Evolutionary conservation across 225 moss, liverwort and hornwort species (phyloP).

Genomic region (Polytrichum commune): DNA sequence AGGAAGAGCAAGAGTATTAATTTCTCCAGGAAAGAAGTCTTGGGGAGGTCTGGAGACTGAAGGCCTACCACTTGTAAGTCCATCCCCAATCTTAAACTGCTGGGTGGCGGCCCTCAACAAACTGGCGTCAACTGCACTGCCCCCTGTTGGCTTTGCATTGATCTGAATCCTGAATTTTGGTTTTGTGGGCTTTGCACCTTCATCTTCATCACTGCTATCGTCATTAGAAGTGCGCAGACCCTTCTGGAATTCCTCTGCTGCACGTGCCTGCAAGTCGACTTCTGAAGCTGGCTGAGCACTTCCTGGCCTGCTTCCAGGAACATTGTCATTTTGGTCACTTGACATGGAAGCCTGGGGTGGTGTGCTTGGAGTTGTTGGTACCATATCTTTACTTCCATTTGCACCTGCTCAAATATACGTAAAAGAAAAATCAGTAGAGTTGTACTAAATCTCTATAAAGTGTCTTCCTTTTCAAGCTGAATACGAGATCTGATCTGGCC

Average conservation of each 20-base stretch:
- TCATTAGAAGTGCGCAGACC: slow-evolving; percentile 67
- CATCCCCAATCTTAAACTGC: slow-evolving; percentile 87
- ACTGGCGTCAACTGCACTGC: slow-evolving; percentile 60
- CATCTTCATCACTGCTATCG: slow-evolving; percentile 94
- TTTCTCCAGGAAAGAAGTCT: slow-evolving; percentile 34
- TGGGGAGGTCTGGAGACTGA: slow-evolving; percentile 46
- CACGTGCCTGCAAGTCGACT: slow-evolving; percentile 84
- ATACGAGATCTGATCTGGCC: no score
- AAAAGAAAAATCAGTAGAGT: no score
- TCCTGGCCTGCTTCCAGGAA: slow-evolving; percentile 16
- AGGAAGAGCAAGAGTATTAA: slow-evolving; percentile 30
- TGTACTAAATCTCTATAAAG: no score
- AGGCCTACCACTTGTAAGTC: slow-evolving; percentile 60
- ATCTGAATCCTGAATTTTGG: slow-evolving; percentile 78
- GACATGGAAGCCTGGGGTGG: slow-evolving; percentile 26
- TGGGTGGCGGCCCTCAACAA: slow-evolving; percentile 89
- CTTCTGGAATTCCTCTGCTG: slow-evolving; percentile 94
- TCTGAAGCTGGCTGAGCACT: slow-evolving; percentile 33
- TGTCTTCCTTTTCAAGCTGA: no score
- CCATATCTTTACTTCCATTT: slow-evolving; percentile 42
- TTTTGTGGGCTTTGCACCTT: slow-evolving; percentile 47
- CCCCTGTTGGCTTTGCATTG: slow-evolving; percentile 69
- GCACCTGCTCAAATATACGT: slow-evolving; percentile 27
- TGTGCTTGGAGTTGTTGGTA: slow-evolving; percentile 42
- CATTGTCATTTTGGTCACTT: slow-evolving; percentile 27